Evolutionary conservation across 2,329 filamentous ascomycete genomes (phyloP), one percentile per base, ranked within the genome.

Genomic region (Colletotrichum limetticola): DNA sequence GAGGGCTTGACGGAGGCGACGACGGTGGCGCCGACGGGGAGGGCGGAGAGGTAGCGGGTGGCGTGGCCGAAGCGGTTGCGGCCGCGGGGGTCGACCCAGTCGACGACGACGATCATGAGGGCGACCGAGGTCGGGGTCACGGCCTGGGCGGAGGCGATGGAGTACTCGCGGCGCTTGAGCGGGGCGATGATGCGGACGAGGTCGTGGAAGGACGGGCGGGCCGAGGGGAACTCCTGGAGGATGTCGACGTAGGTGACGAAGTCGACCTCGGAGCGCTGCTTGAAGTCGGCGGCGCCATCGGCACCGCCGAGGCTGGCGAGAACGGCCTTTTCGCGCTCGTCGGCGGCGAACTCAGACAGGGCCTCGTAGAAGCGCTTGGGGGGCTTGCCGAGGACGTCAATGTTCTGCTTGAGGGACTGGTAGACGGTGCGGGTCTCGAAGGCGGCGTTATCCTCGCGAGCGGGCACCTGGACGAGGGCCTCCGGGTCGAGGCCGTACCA

Each of bases 341-440:
- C 94, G 16, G 89, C 89, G 35, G 97, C 95, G 77, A 95, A 98
- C 75, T 95, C 94, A 55, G 95, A 92, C 58, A 99, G 90, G 1
- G 92, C 88, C 84, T 99, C 97, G 86, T 98, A 99, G 89, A 99
- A 99, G 75, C 94, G 93, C 91, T 99, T 99, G 63, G 95, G 95
- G 37, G 97, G 97, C 80, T 95, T 95, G 79, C 97, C 97, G 78
- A 98, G 97, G 80, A 99, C 97, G 84, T 99, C 97, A 68, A 99
- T 86, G 82, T 98, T 98, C 82, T 98, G 95, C 52, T 94, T 85
- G 24, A 99, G 88, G 0, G 95, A 92, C 85, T 99, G 97, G 87
- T 94, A 97, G 63, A 98, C 92, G 16, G 97, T 99, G 77, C 97
- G 93, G 75, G 94, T 95, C 84, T 98, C 96, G 7, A 95, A 85